These are phyloP conservation scores for Onygenales sp. DNA, from an alignment of 2,329 filamentous ascomycete species.

Conservation along the genomic window DNA sequence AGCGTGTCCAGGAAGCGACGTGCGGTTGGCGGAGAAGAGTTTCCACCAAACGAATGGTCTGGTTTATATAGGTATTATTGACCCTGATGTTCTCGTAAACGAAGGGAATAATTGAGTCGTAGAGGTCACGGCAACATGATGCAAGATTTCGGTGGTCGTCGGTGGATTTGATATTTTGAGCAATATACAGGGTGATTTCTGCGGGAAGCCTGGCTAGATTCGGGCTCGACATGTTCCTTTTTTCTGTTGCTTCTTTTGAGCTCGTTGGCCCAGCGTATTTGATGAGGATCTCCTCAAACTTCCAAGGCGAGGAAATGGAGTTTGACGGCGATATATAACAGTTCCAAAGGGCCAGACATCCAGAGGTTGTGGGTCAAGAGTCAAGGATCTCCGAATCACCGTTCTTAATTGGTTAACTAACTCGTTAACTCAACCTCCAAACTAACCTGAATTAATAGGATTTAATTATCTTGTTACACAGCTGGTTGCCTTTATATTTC, in stretches of 20 bases:
- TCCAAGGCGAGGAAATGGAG: not conserved
- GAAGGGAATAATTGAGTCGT: constrained; percentile 1
- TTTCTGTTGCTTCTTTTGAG: not conserved
- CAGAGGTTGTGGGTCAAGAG: no score
- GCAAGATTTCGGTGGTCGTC: not conserved
- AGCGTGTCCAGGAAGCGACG: not conserved
- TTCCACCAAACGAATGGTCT: not conserved
- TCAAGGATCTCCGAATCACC: no score
- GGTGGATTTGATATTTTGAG: not conserved
- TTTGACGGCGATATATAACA: no score
- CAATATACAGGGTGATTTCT: constrained; percentile 4
- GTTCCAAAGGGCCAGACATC: no score
- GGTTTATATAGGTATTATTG: not conserved
- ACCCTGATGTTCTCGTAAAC: constrained; percentile 3
- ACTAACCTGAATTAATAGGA: no score
- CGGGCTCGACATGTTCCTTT: not conserved
- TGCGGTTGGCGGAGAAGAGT: not conserved
- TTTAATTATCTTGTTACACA: no score
- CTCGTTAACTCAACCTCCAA: no score
- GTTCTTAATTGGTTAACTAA: no score
- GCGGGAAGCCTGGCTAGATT: constrained; percentile 1
- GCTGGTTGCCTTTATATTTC: no score
- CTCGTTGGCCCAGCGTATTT: not conserved
- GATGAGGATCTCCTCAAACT: not conserved
- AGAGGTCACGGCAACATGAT: constrained; percentile 3